Conservation (phyloP, 2,329 filamentous ascomycete species). For the Pseudogymnoascus sp. region DNA sequence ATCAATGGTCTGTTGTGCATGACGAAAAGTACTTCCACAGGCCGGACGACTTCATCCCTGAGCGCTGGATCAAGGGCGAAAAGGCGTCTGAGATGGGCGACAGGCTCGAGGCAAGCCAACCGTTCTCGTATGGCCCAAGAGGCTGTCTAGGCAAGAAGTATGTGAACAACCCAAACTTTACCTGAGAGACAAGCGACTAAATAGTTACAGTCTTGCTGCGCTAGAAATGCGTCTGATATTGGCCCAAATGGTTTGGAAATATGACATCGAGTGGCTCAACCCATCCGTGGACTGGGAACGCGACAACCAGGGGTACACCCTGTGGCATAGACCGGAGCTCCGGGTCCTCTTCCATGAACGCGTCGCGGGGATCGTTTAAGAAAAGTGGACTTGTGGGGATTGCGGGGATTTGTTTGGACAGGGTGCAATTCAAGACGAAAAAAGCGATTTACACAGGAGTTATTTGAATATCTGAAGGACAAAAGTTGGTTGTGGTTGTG, state of each 20-base stretch:
- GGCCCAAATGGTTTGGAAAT: slow-evolving; percentile 24
- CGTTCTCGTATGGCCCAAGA: slow-evolving; percentile 16
- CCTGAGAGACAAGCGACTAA: neutral
- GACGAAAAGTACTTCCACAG: slow-evolving; percentile 17
- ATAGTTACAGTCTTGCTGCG: slow-evolving; percentile 15
- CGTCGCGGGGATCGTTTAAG: neutral
- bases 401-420: neutral
- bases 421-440: neutral
- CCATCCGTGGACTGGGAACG: slow-evolving; percentile 18
- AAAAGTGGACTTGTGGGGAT: neutral
- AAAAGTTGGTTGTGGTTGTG: neutral
- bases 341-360: slow-evolving; percentile 10
- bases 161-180: neutral
- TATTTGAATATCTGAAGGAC: neutral
- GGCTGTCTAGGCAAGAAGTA: slow-evolving; percentile 18
- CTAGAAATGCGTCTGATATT: slow-evolving; percentile 19
- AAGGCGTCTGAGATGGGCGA: slow-evolving; percentile 21
- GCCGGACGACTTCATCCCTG: slow-evolving; percentile 18
- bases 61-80: slow-evolving; percentile 18
- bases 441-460: neutral
- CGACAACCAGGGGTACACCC: slow-evolving; percentile 19
- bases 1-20: slow-evolving; percentile 18
- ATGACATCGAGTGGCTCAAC: slow-evolving; percentile 20
- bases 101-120: slow-evolving; percentile 18
- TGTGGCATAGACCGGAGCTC: slow-evolving; percentile 20